Conservation (phyloP, 1,139 yeast species). For the Yamadazyma triangularis region DNA sequence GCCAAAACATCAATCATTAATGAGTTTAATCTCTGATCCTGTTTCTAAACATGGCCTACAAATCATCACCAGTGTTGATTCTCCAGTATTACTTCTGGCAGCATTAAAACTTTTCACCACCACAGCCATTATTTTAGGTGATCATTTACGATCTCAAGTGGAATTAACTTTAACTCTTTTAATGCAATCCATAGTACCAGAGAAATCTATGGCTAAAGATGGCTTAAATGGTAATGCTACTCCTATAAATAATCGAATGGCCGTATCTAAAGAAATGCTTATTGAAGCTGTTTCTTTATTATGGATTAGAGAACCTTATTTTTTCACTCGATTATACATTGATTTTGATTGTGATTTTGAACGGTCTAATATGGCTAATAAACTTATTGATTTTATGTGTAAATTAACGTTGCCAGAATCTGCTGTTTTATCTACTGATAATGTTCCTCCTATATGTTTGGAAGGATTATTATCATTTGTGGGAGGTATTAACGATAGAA, state of each 20-base stretch:
- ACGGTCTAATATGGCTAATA: constrained; percentile 72
- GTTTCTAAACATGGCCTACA: constrained; percentile 80
- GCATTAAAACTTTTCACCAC: constrained; percentile 75
- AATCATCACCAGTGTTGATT: constrained; percentile 67
- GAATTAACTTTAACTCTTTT: constrained; percentile 62
- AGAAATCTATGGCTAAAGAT: constrained; percentile 14
- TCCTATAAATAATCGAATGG: constrained; percentile 22
- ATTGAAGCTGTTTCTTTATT: constrained; percentile 80
- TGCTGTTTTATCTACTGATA: constrained; percentile 70
- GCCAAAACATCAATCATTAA: constrained; percentile 60
- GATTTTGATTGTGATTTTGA: constrained; percentile 92
- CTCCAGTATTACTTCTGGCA: constrained; percentile 64
- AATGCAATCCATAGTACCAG: constrained; percentile 45
- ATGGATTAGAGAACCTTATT: constrained; percentile 78
- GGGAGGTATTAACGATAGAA: constrained; percentile 59
- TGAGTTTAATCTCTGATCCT: constrained; percentile 69
- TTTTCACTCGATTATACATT: constrained; percentile 73
- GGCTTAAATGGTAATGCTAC: constrained; percentile 24
- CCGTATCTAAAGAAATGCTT: constrained; percentile 64
- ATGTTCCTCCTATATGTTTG: constrained; percentile 89
- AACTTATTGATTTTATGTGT: constrained; percentile 66
- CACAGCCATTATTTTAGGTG: constrained; percentile 54
- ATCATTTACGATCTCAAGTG: constrained; percentile 58
- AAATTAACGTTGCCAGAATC: constrained; percentile 77
- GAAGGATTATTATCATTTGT: constrained; percentile 79